A percentile compares a stretch with the other conserved stretches of the same genome.
Evolutionary conservation across 306 rosid genomes (phyloP).

Genomic region (Oxytropis ochrocephala): DNA sequence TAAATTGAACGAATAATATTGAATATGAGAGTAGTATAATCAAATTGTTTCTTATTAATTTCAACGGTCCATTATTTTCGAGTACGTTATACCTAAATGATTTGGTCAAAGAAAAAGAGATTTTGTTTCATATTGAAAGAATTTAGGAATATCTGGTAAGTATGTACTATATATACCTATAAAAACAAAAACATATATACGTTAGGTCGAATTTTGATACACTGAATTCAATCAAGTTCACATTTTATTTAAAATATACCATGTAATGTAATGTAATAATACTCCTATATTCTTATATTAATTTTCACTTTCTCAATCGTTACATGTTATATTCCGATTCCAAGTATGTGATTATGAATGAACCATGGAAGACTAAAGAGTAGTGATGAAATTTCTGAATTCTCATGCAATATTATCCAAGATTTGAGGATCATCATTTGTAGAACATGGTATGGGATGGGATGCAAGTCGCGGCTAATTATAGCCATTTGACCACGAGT

Average conservation of each 20-base stretch:
- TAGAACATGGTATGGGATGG: slow-evolving; percentile 19
- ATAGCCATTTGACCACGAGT: slow-evolving; percentile 26
- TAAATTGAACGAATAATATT: too few species aligned
- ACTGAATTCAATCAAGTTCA: background rate
- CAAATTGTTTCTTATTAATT: background rate
- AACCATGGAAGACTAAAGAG: slow-evolving; percentile 9
- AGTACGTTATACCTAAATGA: background rate
- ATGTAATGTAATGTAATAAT: background rate
- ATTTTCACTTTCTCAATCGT: background rate
- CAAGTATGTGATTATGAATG: slow-evolving; percentile 14
- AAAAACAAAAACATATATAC: slow-evolving; percentile 1
- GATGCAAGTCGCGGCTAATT: slow-evolving; percentile 9
- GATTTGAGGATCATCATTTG: slow-evolving; percentile 26
- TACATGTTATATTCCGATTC: background rate
- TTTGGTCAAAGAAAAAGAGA: background rate
- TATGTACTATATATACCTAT: too few species aligned
- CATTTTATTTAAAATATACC: too few species aligned
- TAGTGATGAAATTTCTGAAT: slow-evolving; percentile 25
- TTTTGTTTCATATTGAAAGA: background rate
- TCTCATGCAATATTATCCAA: slow-evolving; percentile 19
- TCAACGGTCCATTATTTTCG: background rate
- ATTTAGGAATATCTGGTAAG: background rate
- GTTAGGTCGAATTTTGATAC: background rate
- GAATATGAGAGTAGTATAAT: background rate
- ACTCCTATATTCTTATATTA: too few species aligned